Conservation (phyloP, 225 moss, liverwort and hornwort species). For the Marchantia polymorpha region DNA sequence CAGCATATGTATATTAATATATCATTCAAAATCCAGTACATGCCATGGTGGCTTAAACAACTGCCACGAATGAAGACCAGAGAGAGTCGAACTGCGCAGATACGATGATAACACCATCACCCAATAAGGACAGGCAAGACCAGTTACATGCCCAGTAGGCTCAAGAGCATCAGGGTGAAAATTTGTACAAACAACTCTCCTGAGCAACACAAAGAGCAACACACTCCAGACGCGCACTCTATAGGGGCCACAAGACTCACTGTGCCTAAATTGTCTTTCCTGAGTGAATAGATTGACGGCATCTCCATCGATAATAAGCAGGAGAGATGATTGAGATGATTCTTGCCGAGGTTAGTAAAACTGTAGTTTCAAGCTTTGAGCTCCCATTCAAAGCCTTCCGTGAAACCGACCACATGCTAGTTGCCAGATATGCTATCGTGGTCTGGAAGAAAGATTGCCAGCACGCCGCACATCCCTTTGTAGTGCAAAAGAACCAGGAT, state of each 20-base stretch:
- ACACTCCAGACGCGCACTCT: constrained; percentile 39
- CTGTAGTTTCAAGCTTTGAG: constrained; percentile 41
- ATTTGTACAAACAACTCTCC: constrained; percentile 43
- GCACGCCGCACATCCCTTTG: constrained; percentile 39
- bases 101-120: constrained; percentile 33
- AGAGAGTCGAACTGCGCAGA: constrained; percentile 41
- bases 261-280: constrained; percentile 43
- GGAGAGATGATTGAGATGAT: constrained; percentile 33
- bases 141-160: constrained; percentile 28
- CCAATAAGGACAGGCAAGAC: constrained; percentile 33
- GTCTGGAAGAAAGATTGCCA: constrained; percentile 35
- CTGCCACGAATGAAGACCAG: constrained; percentile 41
- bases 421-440: constrained; percentile 41
- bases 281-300: constrained; percentile 38
- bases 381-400: constrained; percentile 38
- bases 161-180: constrained; percentile 43
- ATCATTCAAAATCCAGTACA: constrained; percentile 54
- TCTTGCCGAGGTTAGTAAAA: constrained; percentile 39
- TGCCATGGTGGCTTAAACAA: constrained; percentile 37
- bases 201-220: constrained; percentile 39
- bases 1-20: constrained; percentile 42
- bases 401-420: constrained; percentile 44
- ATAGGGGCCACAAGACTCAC: constrained; percentile 36
- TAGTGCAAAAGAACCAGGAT: constrained; percentile 41
- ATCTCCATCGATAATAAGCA: constrained; percentile 41